phyloP scores from a whole-genome alignment of 495 filamentous ascomycete genomes.

The Lophium mytilinum region DNA sequence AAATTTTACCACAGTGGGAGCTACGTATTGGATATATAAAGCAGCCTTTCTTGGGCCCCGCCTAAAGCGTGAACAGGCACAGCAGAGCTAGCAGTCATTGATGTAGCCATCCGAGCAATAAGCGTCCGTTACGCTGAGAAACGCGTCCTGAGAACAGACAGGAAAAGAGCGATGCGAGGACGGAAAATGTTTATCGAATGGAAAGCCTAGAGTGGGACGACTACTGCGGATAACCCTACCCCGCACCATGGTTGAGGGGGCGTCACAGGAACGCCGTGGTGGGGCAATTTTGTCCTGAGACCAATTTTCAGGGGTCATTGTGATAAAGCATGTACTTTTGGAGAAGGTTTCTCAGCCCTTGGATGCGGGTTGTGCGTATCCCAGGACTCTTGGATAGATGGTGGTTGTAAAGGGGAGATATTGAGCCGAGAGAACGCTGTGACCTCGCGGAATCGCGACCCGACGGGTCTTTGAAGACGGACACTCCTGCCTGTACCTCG shows the following conservation, averaged over 20 bases:
- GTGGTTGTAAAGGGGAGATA: background rate
- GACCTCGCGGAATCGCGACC: background rate
- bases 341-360: background rate
- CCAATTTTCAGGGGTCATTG: background rate
- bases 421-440: background rate
- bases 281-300: background rate
- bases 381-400: background rate
- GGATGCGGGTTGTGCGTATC: background rate
- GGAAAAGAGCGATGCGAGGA: background rate
- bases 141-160: background rate
- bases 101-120: background rate
- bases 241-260: background rate
- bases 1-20: background rate
- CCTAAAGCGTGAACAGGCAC: background rate
- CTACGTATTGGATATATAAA: background rate
- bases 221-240: background rate
- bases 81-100: background rate
- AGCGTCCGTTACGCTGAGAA: background rate
- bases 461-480: background rate
- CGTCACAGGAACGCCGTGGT: background rate
- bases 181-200: slow-evolving; percentile 1
- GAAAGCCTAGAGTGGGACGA: background rate
- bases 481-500: background rate
- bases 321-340: background rate
- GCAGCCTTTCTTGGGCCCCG: background rate